phyloP scores from a whole-genome alignment of 169 alveolate species.

The Plasmodium knowlesi region DNA sequence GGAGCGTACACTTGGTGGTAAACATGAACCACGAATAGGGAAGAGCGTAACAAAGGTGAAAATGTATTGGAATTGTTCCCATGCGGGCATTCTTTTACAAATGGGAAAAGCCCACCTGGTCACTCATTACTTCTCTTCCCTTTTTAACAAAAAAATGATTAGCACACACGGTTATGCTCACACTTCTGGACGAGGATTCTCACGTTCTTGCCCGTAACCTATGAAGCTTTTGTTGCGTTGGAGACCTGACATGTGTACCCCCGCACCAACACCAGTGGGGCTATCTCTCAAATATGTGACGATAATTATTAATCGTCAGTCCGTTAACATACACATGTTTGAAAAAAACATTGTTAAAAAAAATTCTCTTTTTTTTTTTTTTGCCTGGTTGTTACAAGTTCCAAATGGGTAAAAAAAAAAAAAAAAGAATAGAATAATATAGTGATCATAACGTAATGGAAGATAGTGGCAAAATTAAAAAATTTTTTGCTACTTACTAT shows the following conservation, averaged over 20 bases:
- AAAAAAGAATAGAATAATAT: too few species aligned
- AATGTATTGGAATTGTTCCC: not conserved
- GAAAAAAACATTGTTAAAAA: not conserved
- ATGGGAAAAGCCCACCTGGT: not conserved
- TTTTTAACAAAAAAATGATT: not conserved
- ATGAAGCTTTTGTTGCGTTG: not conserved
- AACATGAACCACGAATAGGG: not conserved
- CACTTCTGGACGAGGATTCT: not conserved
- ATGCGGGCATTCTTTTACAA: not conserved
- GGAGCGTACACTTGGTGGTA: not conserved
- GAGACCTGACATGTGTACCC: not conserved
- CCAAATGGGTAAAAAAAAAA: conserved; percentile 13
- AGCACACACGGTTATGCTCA: not conserved
- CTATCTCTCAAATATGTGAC: not conserved
- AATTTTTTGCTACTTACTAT: not conserved
- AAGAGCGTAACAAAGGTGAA: not conserved
- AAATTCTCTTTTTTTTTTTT: not conserved
- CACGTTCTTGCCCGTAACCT: not conserved
- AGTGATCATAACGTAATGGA: not conserved
- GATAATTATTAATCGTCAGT: not conserved
- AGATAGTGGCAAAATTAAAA: not conserved
- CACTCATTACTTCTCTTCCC: not conserved
- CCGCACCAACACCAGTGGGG: not conserved
- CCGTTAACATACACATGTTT: not conserved
- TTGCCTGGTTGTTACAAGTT: not conserved